A percentile compares a stretch with the other conserved stretches of the same genome.
These are phyloP conservation scores for Leucogyrophana mollusca DNA, from an alignment of 768 basidiomycete genomes.

Conservation along the genomic window DNA sequence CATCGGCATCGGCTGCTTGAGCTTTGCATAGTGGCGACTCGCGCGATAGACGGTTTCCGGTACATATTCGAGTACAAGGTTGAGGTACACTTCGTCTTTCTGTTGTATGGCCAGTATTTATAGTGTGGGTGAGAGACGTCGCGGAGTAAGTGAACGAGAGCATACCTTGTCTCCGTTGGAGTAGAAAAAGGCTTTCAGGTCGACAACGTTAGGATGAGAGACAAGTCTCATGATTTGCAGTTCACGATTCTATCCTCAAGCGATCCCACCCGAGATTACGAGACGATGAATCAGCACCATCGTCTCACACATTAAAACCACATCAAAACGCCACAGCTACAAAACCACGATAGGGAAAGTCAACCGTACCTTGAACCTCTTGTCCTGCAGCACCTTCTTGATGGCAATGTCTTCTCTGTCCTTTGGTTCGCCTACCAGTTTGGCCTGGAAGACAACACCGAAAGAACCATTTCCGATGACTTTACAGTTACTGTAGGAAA, in stretches of 20 bases:
- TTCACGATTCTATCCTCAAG: conserved; percentile 82
- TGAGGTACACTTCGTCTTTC: conserved; percentile 99
- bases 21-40: conserved; percentile 97
- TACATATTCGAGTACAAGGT: conserved; percentile 98
- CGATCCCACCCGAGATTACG: neutral
- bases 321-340: neutral
- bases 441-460: conserved; percentile 97
- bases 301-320: neutral
- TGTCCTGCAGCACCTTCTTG: conserved; percentile 99
- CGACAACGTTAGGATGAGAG: conserved; percentile 96
- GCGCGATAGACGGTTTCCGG: conserved; percentile 99
- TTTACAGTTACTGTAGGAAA: conserved; percentile 96
- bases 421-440: conserved; percentile 65
- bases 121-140: conserved; percentile 8
- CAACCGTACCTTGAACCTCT: conserved; percentile 93
- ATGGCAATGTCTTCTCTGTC: conserved; percentile 89
- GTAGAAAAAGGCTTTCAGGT: conserved; percentile 97
- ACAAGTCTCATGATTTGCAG: conserved; percentile 98
- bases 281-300: conserved; percentile 13
- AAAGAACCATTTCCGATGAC: conserved; percentile 99
- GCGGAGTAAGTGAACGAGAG: conserved; percentile 10
- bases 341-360: conserved; percentile 12
- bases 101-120: conserved; percentile 30
- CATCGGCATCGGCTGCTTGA: conserved; percentile 99
- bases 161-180: conserved; percentile 98